Conservation (phyloP, 2,329 filamentous ascomycete species). For the Colletotrichum liriopes region DNA sequence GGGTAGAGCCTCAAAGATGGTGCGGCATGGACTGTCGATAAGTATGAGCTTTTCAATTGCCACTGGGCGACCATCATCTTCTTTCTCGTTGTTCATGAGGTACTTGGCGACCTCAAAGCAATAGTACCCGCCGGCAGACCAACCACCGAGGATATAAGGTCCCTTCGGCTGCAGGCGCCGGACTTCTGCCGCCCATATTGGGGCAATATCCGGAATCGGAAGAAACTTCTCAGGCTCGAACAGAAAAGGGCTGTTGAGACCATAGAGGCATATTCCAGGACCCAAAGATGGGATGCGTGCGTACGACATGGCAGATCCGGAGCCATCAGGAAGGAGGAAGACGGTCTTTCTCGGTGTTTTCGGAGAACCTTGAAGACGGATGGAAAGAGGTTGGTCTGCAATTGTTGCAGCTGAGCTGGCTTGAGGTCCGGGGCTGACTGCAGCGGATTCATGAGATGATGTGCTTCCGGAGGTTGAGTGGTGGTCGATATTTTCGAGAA, state of each 20-base stretch:
- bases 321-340: background rate
- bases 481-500: background rate
- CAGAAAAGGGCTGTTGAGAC: background rate
- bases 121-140: slow-evolving; percentile 1
- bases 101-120: background rate
- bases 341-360: background rate
- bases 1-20: background rate
- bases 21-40: background rate
- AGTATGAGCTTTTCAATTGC: background rate
- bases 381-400: background rate
- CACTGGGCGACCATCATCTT: background rate
- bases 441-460: background rate
- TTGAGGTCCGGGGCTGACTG: background rate
- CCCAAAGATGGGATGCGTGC: background rate
- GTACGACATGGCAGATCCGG: background rate
- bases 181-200: background rate
- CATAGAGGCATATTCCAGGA: background rate
- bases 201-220: background rate
- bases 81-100: background rate
- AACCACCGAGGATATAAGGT: background rate
- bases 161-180: background rate
- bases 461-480: background rate
- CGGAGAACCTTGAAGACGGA: background rate
- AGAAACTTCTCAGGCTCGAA: no score
- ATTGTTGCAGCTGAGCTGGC: no score